Conservation (phyloP, 139 green algal species). For the Chlorella ohadii region DNA sequence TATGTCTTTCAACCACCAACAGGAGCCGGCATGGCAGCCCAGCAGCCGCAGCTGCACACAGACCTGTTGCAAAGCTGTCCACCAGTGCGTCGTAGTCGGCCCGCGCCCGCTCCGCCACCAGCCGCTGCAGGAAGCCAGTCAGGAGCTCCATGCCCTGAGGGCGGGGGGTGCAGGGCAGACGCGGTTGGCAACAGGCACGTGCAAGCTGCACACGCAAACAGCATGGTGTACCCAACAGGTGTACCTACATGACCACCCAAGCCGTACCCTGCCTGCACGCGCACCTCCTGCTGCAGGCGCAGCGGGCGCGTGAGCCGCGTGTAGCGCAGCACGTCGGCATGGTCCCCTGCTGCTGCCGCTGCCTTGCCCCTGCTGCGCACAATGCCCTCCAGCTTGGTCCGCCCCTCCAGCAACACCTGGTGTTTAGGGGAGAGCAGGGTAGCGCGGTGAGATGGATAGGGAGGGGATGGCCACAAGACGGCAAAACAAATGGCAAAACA, state of each 20-base stretch:
- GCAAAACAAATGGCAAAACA: too few species aligned
- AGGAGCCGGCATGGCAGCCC: too few species aligned
- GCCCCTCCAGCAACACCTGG: slow-evolving; percentile 77
- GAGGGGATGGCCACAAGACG: too few species aligned
- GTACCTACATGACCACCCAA: background rate
- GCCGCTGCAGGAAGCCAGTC: slow-evolving; percentile 57
- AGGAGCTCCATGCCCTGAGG: slow-evolving; percentile 75
- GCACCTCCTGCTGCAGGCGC: slow-evolving; percentile 57
- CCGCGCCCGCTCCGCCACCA: slow-evolving; percentile 57
- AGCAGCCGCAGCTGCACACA: too few species aligned
- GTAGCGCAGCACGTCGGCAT: slow-evolving; percentile 80
- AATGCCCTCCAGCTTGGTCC: slow-evolving; percentile 66
- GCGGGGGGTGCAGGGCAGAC: background rate
- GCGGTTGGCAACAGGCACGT: too few species aligned
- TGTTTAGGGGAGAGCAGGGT: too few species aligned
- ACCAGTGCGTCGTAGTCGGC: slow-evolving; percentile 66
- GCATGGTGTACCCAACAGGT: background rate
- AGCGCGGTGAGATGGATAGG: too few species aligned
- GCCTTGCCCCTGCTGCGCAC: slow-evolving; percentile 67
- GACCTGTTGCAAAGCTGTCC: slow-evolving; percentile 33
- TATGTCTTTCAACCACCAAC: too few species aligned
- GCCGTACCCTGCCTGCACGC: background rate
- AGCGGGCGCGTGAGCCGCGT: slow-evolving; percentile 82
- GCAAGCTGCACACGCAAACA: background rate
- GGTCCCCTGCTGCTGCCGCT: slow-evolving; percentile 67